Base-by-base conservation (phyloP, 805 yeast species). In the Saccharomycopsis babjevae region DNA sequence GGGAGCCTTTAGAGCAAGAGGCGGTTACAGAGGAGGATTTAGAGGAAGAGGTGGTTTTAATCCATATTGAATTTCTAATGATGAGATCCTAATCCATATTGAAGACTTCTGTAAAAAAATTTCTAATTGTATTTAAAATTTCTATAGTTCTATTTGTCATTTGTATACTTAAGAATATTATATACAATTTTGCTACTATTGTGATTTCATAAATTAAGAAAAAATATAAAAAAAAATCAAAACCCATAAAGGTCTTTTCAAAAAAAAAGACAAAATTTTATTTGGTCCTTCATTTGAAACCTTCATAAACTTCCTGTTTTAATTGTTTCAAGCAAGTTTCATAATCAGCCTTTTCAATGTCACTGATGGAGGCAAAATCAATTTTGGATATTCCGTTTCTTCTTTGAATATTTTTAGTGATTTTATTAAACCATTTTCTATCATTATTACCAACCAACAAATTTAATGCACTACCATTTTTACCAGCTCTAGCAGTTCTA, bases 401-500 rank as follows among this genome's bases (percentile, higher is more conserved):
- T 71, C 86, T 76, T 60, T 82, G 82, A 46, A 88, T 79, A 50
- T 80, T 83, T 55, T 74, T 73, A 42, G 79, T 79, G 30, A 80
- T 67, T 59, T 72, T 78, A 57, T 76, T 76, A 62, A 79, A 78
- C 86, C 89, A 87, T 66, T 79, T 83, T 57, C 76, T 77, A 67
- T 94, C 98, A 59, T 91, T 92, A 59, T 82, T 83, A 34, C 96
- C 96, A 62, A 83, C 77, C n/a, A 85, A 77, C 30, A 93, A 71
- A 56, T 83, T 87, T 70, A 84, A 81, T 0, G 97, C 96, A 42
- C 76, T 74, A 70, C 99, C 99, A 0, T 66, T 58, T 40, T 84
- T 81, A 58, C 87, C 85, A 1, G 99, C 99, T 74, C 99, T 83
- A 1, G 98, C 97, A 0, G 98, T 92, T 76, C 99, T 85, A 50